Evolutionary conservation across 2,329 filamentous ascomycete genomes (phyloP), one percentile per base, ranked within the genome.

Genomic region (Mycosphaerelloides madeirae): DNA sequence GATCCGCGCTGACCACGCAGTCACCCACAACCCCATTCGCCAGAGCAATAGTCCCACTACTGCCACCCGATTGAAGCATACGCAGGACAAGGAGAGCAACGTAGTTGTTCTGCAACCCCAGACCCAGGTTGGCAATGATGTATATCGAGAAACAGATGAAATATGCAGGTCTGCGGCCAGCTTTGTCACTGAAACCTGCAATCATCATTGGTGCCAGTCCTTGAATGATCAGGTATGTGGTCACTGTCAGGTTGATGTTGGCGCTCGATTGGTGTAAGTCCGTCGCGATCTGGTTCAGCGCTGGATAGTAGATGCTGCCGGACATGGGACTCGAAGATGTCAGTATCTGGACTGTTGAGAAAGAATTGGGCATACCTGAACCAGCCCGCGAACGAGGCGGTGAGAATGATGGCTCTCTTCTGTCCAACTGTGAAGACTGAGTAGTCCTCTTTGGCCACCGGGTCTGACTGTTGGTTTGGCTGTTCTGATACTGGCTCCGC

Each of bases 11-110:
- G 0, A 83, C 80, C 0, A 81, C 75, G 4, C 89, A 74, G 56
- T 93, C 87, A 1, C 83, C 81, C 12, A 90, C 77, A 1, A 88
- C 79, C 2, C 81, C 86, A 49, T 77, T 84, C 0, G 79, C 80
- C 1, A 93, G 70, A 0, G 85, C 82, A n/a, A 88, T 71, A 0
- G 83, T 84, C 0, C 81, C 81, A 54, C 79, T 83, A 59, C 78
- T 83, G 1, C 84, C 82, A 0, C 72, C 71, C 25, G 78, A 80
- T 57, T 85, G 82, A 3, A 84, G 46, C 65, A 78, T 79, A 0
- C 82, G 74, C 7, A 85, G 65, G 2, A 83, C 68, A 25, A 85
- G 58, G 15, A 85, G 64, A 0, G 80, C 63, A 6, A 56, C 53
- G 36, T 63, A 66, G 41, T 56, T 59, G 38, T 61, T 56, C 48